Evolutionary conservation across 768 basidiomycete genomes (phyloP).

Genomic region (Lactarius sanguifluus): DNA sequence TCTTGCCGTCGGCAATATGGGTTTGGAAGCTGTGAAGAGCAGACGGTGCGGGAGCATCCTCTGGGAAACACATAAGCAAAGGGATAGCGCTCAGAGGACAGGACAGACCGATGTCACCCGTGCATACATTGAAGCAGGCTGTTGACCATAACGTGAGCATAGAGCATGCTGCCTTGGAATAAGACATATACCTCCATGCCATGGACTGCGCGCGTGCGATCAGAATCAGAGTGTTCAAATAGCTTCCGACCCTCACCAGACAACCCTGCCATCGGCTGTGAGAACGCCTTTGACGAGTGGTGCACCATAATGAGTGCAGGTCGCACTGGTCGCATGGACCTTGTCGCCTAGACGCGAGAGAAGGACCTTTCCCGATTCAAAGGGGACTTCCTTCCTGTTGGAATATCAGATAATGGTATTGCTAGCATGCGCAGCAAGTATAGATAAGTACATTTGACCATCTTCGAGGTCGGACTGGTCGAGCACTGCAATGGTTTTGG

Average conservation of each 20-base stretch:
- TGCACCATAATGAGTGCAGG: slow-evolving; percentile 92
- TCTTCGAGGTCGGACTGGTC: slow-evolving; percentile 48
- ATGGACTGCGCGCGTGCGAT: slow-evolving; percentile 51
- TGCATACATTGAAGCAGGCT: slow-evolving; percentile 89
- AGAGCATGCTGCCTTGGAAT: neutral
- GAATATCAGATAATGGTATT: slow-evolving; percentile 1
- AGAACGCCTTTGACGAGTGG: slow-evolving; percentile 82
- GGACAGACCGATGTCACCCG: slow-evolving; percentile 70
- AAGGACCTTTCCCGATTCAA: slow-evolving; percentile 76
- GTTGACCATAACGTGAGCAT: slow-evolving; percentile 3
- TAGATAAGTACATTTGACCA: slow-evolving; percentile 50
- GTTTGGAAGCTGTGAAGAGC: slow-evolving; percentile 79
- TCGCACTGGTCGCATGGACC: slow-evolving; percentile 76
- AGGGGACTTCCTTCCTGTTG: slow-evolving; percentile 77
- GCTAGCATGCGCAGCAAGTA: neutral
- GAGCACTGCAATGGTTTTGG: slow-evolving; percentile 50
- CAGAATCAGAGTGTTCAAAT: slow-evolving; percentile 12
- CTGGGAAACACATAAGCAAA: slow-evolving; percentile 40
- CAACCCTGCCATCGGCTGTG: slow-evolving; percentile 72
- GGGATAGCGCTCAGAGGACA: slow-evolving; percentile 3
- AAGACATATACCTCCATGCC: slow-evolving; percentile 71
- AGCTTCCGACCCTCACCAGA: slow-evolving; percentile 53
- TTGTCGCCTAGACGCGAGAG: slow-evolving; percentile 74
- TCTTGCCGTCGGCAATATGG: slow-evolving; percentile 65
- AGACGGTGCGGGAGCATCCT: slow-evolving; percentile 86